Evolutionary conservation across 1,284 basidiomycete species (phyloP).

Genomic region (Ganoderma resinaceum): DNA sequence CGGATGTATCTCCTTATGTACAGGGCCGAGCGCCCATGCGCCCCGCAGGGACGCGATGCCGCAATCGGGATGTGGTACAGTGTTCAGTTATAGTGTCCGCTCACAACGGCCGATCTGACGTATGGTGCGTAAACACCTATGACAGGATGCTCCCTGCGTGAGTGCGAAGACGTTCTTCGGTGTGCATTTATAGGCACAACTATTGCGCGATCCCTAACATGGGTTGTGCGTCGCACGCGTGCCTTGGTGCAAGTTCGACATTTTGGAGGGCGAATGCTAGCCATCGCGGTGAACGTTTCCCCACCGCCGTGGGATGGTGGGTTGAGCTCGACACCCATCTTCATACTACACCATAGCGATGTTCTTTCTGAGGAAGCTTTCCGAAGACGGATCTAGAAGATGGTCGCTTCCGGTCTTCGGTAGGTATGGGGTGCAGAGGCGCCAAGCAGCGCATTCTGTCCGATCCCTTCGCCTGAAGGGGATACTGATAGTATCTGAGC

Average conservation of each 20-base stretch:
- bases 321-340: too few relatives aligned
- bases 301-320: neutral
- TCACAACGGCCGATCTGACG: slow-evolving; percentile 8
- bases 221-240: neutral
- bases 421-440: neutral
- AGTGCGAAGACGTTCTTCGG: neutral
- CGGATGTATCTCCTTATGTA: neutral
- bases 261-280: neutral
- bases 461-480: neutral
- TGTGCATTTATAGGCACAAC: neutral
- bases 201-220: neutral
- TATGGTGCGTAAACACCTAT: neutral
- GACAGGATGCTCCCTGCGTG: neutral
- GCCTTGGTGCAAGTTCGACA: neutral
- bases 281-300: neutral
- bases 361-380: neutral
- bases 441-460: neutral
- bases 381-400: neutral
- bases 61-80: neutral
- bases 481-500: too few relatives aligned
- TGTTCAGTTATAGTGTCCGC: neutral
- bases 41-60: neutral
- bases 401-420: neutral
- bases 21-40: neutral
- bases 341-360: neutral